A percentile compares a stretch with the other conserved stretches of the same genome.
These are phyloP conservation scores for Theileria orientalis DNA, from an alignment of 169 alveolate species.

Conservation along the genomic window DNA sequence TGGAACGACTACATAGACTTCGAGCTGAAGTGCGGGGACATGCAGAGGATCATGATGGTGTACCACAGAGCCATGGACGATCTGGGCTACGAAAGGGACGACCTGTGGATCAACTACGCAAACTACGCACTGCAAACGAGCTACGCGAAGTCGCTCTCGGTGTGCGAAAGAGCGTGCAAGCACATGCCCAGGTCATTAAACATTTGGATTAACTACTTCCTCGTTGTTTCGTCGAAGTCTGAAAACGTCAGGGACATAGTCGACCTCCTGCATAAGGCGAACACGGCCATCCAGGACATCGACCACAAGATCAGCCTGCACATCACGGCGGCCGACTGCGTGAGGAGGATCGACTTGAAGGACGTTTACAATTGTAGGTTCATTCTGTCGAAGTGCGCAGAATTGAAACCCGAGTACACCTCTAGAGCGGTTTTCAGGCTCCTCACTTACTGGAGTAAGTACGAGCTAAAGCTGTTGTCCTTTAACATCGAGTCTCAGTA, in stretches of 20 bases:
- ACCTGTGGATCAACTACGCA: conserved; percentile 58
- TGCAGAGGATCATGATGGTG: conserved; percentile 37
- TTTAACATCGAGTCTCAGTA: conserved; percentile 19
- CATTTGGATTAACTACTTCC: conserved; percentile 61
- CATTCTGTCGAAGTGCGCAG: conserved; percentile 33
- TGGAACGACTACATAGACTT: conserved; percentile 60
- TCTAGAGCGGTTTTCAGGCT: conserved; percentile 50
- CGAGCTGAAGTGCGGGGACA: conserved; percentile 54
- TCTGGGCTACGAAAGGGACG: conserved; percentile 61
- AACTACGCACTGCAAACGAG: conserved; percentile 24
- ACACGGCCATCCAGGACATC: conserved; percentile 44
- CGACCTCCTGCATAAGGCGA: conserved; percentile 31
- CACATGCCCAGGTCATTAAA: conserved; percentile 57
- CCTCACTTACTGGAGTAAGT: conserved; percentile 57
- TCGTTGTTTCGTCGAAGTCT: conserved; percentile 24
- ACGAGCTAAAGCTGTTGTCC: conserved; percentile 51
- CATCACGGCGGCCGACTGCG: conserved; percentile 66
- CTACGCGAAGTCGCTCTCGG: conserved; percentile 33
- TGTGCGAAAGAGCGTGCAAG: conserved; percentile 47
- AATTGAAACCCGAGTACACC: conserved; percentile 25
- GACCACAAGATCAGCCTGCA: conserved; percentile 49
- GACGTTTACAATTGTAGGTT: conserved; percentile 35
- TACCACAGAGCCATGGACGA: conserved; percentile 62
- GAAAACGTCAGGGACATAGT: conserved; percentile 36
- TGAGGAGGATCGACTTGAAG: conserved; percentile 43